Conservation (phyloP, 257 asterid species). For the Rubia yunnanensis region DNA sequence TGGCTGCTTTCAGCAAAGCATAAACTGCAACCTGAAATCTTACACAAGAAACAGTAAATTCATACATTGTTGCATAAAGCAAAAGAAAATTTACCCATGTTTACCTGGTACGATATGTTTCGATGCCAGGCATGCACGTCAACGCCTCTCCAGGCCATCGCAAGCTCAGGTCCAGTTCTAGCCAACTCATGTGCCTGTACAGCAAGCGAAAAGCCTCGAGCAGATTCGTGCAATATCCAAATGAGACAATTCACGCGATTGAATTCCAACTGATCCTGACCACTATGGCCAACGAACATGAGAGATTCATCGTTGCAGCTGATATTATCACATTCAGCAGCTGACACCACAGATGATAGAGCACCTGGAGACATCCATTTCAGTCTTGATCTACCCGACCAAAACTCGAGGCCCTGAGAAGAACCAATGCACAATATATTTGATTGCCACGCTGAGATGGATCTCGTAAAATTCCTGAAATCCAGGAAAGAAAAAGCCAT, state of each 20-base stretch:
- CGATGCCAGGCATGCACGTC: slow-evolving; percentile 44
- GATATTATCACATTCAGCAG: slow-evolving; percentile 21
- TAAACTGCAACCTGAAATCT: slow-evolving; percentile 55
- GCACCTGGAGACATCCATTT: slow-evolving; percentile 32
- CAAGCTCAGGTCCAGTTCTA: slow-evolving; percentile 39
- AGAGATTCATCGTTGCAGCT: slow-evolving; percentile 21
- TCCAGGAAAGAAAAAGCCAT: background rate
- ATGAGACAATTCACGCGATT: slow-evolving; percentile 51
- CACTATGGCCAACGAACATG: slow-evolving; percentile 11
- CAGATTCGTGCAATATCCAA: slow-evolving; percentile 48
- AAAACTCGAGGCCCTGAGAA: slow-evolving; percentile 17
- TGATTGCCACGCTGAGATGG: slow-evolving; percentile 18
- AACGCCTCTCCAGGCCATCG: slow-evolving; percentile 61
- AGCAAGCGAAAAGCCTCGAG: slow-evolving; percentile 49
- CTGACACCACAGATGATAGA: slow-evolving; percentile 28
- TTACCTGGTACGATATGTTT: slow-evolving; percentile 32
- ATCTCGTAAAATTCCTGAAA: slow-evolving; percentile 34
- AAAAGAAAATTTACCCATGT: background rate
- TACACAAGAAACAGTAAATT: background rate
- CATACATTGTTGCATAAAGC: background rate
- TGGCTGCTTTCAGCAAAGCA: slow-evolving; percentile 59
- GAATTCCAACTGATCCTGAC: slow-evolving; percentile 27
- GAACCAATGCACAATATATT: slow-evolving; percentile 19
- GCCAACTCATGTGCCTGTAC: slow-evolving; percentile 37
- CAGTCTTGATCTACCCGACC: slow-evolving; percentile 3